Percentiles rank a stretch among this genome's conserved stretches.
Evolutionary conservation across 495 filamentous ascomycete genomes (phyloP).

Genomic region (Hyaloscypha variabilis): DNA sequence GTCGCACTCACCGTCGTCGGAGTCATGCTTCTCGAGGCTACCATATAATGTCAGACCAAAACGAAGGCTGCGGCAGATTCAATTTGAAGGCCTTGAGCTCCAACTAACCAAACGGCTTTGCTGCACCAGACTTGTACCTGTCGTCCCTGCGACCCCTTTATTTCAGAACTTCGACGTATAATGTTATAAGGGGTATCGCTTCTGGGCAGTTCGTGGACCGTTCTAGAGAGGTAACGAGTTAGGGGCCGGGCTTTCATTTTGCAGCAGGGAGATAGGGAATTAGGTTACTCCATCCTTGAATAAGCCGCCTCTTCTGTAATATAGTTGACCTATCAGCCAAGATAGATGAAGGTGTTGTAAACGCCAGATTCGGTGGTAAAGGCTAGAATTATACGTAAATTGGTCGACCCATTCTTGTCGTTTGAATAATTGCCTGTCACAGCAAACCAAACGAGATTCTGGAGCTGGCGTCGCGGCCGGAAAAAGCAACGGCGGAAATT

Average conservation of each 20-base stretch:
- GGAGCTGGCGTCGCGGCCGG: slow-evolving; percentile 3
- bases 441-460: too few species aligned
- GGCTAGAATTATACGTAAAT: too few species aligned
- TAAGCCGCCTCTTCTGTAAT: neutral
- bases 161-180: slow-evolving; percentile 5
- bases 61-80: neutral
- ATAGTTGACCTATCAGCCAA: neutral
- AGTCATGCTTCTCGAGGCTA: neutral
- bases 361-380: too few species aligned
- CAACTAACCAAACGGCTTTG: slow-evolving; percentile 3
- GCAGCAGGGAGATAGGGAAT: slow-evolving; percentile 4
- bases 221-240: neutral
- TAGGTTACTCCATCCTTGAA: slow-evolving; percentile 2
- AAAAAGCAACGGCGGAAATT: neutral
- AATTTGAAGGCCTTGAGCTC: neutral
- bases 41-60: neutral
- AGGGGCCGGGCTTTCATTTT: neutral
- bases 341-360: too few species aligned
- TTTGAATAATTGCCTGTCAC: too few species aligned
- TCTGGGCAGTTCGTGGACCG: slow-evolving; percentile 1
- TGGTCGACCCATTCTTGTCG: too few species aligned
- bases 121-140: neutral
- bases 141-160: slow-evolving; percentile 1
- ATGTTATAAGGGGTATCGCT: neutral
- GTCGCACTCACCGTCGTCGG: neutral